These are phyloP conservation scores for Uronychia binucleata DNA, from an alignment of 73 alveolate genomes.

Conservation along the genomic window DNA sequence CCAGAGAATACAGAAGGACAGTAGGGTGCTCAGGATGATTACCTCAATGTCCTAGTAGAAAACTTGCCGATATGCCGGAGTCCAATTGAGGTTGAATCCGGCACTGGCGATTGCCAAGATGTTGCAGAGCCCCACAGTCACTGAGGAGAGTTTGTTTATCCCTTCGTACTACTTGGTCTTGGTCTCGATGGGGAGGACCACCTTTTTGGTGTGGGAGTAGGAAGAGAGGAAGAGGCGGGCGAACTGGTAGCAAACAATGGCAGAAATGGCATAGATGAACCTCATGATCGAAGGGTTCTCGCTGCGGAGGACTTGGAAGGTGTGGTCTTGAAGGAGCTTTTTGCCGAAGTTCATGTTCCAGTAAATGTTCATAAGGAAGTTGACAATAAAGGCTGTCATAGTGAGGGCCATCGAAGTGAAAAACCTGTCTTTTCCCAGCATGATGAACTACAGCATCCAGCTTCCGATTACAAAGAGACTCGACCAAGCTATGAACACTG, in stretches of 20 bases:
- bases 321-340: background rate
- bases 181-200: background rate
- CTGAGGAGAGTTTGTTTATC: background rate
- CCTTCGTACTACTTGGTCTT: background rate
- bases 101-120: background rate
- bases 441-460: background rate
- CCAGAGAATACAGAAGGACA: background rate
- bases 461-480: background rate
- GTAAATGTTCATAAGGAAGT: background rate
- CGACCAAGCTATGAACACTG: background rate
- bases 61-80: background rate
- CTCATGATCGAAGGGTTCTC: background rate
- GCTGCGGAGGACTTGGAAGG: background rate
- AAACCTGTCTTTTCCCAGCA: background rate
- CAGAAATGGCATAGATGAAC: background rate
- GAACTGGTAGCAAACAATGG: background rate
- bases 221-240: background rate
- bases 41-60: background rate
- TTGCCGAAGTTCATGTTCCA: background rate
- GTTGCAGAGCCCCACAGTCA: background rate
- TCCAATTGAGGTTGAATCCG: background rate
- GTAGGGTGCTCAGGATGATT: background rate
- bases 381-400: background rate
- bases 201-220: background rate
- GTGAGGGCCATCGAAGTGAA: background rate